Percentiles rank a stretch among this genome's conserved stretches.
Conservation (phyloP, 1,284 basidiomycete genomes). For the Nidula niveotomentosa region DNA sequence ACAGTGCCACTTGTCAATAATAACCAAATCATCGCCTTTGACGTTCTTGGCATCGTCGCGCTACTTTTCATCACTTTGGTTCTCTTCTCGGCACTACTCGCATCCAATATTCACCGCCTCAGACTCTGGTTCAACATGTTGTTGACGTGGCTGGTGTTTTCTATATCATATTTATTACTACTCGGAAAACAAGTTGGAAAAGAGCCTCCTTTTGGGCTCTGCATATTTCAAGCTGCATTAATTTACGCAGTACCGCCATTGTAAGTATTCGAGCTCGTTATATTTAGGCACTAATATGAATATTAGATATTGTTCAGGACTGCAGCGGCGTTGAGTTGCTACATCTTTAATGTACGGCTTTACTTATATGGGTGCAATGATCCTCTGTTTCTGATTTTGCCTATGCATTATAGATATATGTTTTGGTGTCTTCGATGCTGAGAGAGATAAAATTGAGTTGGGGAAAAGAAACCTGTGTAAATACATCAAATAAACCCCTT, state of each 20-base stretch:
- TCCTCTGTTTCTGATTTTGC: not conserved
- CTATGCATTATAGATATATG: not conserved
- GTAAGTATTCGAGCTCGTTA: slow-evolving; percentile 6
- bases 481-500: not conserved
- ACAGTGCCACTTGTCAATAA: too few relatives aligned
- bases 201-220: slow-evolving; percentile 16
- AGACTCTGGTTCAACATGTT: slow-evolving; percentile 18
- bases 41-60: slow-evolving; percentile 5
- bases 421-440: not conserved
- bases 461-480: not conserved
- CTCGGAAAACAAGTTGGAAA: slow-evolving; percentile 14
- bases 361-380: not conserved
- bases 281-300: not conserved
- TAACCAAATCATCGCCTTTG: not conserved
- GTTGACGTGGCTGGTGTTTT: slow-evolving; percentile 15
- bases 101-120: slow-evolving; percentile 12
- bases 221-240: slow-evolving; percentile 15
- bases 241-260: slow-evolving; percentile 18
- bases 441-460: not conserved
- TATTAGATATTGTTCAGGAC: not conserved
- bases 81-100: slow-evolving; percentile 14
- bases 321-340: not conserved
- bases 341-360: not conserved
- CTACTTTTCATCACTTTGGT: slow-evolving; percentile 9
- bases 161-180: slow-evolving; percentile 14